These are phyloP conservation scores for Metschnikowia koreensis DNA, from an alignment of 805 yeast genomes.

Conservation along the genomic window DNA sequence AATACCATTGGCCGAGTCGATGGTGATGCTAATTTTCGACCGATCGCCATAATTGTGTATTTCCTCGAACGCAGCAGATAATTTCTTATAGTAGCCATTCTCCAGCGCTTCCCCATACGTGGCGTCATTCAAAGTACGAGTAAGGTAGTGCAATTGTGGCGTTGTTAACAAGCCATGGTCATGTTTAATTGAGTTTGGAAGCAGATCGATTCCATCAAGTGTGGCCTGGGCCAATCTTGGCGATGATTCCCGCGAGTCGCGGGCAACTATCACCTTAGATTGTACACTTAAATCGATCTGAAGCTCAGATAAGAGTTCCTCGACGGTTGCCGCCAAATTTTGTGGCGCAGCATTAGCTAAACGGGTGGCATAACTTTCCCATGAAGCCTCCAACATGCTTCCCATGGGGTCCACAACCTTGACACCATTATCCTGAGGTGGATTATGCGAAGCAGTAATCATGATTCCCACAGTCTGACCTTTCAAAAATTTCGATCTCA, in stretches of 20 bases:
- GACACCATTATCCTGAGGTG: slow-evolving; percentile 64
- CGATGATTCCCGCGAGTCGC: slow-evolving; percentile 88
- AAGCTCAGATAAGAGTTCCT: slow-evolving; percentile 36
- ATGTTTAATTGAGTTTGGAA: slow-evolving; percentile 40
- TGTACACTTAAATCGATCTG: slow-evolving; percentile 45
- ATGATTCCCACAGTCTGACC: slow-evolving; percentile 86
- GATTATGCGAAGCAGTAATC: slow-evolving; percentile 96
- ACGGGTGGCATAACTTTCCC: slow-evolving; percentile 82
- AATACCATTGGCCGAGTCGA: slow-evolving; percentile 97
- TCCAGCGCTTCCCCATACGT: slow-evolving; percentile 63
- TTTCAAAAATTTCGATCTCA: slow-evolving; percentile 69
- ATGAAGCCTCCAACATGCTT: slow-evolving; percentile 75
- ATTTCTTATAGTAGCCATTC: slow-evolving; percentile 65
- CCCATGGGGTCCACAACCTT: slow-evolving; percentile 94
- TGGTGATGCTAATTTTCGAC: slow-evolving; percentile 47
- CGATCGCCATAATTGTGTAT: slow-evolving; percentile 32
- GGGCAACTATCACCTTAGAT: slow-evolving; percentile 63
- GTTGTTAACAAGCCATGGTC: slow-evolving; percentile 81
- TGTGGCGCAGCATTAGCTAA: slow-evolving; percentile 67
- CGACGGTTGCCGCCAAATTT: slow-evolving; percentile 42
- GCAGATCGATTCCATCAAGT: slow-evolving; percentile 55
- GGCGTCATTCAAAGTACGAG: slow-evolving; percentile 66
- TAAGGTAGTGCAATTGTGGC: slow-evolving; percentile 89
- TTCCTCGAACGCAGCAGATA: slow-evolving; percentile 50
- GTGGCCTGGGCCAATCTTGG: slow-evolving; percentile 59